phyloP scores from a whole-genome alignment of 2,329 filamentous ascomycete genomes.

The Fusarium mundagurra region DNA sequence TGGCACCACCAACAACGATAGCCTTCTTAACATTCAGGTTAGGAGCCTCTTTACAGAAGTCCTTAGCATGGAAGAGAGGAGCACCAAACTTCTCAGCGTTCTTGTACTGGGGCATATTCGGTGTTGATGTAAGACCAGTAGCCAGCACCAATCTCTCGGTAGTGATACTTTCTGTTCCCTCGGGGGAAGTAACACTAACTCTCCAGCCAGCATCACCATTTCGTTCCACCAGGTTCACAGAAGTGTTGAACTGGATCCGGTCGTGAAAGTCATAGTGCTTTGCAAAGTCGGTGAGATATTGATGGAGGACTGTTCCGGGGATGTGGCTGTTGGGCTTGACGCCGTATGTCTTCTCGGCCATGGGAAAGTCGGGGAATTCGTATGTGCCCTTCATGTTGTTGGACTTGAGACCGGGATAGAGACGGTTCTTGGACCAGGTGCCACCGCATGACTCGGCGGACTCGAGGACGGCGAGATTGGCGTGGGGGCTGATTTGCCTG shows the following conservation, averaged over 20 bases:
- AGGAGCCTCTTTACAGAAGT: slow-evolving; percentile 50
- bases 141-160: slow-evolving; percentile 59
- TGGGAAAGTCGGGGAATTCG: slow-evolving; percentile 72
- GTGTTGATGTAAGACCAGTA: slow-evolving; percentile 58
- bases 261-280: slow-evolving; percentile 58
- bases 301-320: slow-evolving; percentile 49
- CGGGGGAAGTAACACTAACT: slow-evolving; percentile 13
- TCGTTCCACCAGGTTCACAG: slow-evolving; percentile 56
- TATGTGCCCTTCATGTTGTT: slow-evolving; percentile 73
- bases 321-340: slow-evolving; percentile 49
- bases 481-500: slow-evolving; percentile 57
- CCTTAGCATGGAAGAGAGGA: slow-evolving; percentile 56
- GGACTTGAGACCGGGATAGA: slow-evolving; percentile 69
- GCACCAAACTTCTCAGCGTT: slow-evolving; percentile 50
- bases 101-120: slow-evolving; percentile 52
- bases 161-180: slow-evolving; percentile 18
- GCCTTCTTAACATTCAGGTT: slow-evolving; percentile 48
- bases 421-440: slow-evolving; percentile 66
- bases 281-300: slow-evolving; percentile 51
- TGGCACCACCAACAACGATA: slow-evolving; percentile 64
- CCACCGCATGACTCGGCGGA: slow-evolving; percentile 63
- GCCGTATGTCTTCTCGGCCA: slow-evolving; percentile 58
- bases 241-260: slow-evolving; percentile 60
- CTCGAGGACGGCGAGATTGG: slow-evolving; percentile 62
- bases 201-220: slow-evolving; percentile 32